Conservation (phyloP, 1,284 basidiomycete species). For the Papiliotrema terrestris region DNA sequence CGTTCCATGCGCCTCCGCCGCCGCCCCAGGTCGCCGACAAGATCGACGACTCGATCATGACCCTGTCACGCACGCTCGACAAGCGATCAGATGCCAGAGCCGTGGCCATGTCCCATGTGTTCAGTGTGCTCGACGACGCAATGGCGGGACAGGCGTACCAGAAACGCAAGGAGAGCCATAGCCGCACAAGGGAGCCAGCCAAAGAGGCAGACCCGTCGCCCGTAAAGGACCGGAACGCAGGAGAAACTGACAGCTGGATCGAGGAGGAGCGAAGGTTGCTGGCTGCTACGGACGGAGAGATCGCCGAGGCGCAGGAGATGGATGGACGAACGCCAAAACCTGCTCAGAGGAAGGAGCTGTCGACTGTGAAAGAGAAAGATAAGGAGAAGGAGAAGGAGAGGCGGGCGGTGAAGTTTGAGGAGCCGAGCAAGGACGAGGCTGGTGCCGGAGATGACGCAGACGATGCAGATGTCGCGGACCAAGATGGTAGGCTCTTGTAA, state of each 20-base stretch:
- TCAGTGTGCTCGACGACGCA: constrained; percentile 30
- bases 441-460: constrained; percentile 7
- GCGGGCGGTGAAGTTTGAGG: constrained; percentile 32
- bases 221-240: constrained; percentile 2
- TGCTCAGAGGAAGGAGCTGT: constrained; percentile 12
- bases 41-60: constrained; percentile 20
- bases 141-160: constrained; percentile 12
- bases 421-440: constrained; percentile 18
- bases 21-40: constrained; percentile 9
- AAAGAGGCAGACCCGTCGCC: background rate
- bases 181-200: background rate
- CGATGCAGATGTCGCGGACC: constrained; percentile 10
- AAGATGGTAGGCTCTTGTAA: constrained; percentile 18
- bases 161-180: constrained; percentile 7
- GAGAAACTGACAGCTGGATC: constrained; percentile 41
- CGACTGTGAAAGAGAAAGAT: constrained; percentile 16
- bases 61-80: constrained; percentile 22
- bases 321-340: constrained; percentile 25
- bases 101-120: constrained; percentile 42
- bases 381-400: constrained; percentile 12
- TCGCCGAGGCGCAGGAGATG: constrained; percentile 4
- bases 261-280: constrained; percentile 21
- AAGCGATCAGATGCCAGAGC: constrained; percentile 28
- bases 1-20: constrained; percentile 32
- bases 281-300: constrained; percentile 9